Percentiles rank a stretch among this genome's conserved stretches.
These are phyloP conservation scores for Vitis rupestris DNA, from an alignment of 164 flowering plant genomes.

Conservation along the genomic window DNA sequence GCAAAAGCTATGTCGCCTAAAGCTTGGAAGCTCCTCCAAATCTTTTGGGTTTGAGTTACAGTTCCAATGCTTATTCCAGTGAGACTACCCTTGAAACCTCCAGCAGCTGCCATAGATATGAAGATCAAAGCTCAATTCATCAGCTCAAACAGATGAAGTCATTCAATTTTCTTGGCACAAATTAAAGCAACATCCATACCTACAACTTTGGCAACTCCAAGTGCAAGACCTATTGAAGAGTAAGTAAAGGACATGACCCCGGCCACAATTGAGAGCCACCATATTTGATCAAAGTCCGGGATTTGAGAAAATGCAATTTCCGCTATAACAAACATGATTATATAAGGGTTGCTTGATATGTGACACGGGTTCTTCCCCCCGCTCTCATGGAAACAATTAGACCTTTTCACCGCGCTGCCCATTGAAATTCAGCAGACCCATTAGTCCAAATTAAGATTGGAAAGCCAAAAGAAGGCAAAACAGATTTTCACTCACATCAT, in stretches of 20 bases:
- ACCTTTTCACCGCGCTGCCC: constrained; percentile 48
- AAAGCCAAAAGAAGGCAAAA: no score
- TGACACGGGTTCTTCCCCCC: constrained; percentile 35
- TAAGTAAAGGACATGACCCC: constrained; percentile 76
- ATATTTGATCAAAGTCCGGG: constrained; percentile 63
- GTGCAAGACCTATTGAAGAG: constrained; percentile 59
- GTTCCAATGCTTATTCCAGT: constrained; percentile 28
- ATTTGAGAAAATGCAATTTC: constrained; percentile 55
- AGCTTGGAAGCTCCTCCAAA: constrained; percentile 30
- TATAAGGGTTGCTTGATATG: constrained; percentile 35
- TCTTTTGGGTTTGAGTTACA: constrained; percentile 20
- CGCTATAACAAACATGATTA: constrained; percentile 35
- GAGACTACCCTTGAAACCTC: constrained; percentile 11
- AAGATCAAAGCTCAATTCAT: no score
- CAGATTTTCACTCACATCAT: not conserved
- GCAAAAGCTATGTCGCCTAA: constrained; percentile 49
- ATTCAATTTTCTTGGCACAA: no score
- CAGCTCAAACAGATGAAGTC: no score
- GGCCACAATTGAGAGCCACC: constrained; percentile 58
- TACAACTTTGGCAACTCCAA: constrained; percentile 46
- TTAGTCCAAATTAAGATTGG: no score
- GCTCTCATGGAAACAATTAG: constrained; percentile 47
- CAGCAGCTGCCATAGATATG: not conserved
- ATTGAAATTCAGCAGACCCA: not conserved
- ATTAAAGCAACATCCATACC: constrained; percentile 18